Evolutionary conservation across 139 green algal genomes (phyloP).

Genomic region (Spirogloea muscicola): DNA sequence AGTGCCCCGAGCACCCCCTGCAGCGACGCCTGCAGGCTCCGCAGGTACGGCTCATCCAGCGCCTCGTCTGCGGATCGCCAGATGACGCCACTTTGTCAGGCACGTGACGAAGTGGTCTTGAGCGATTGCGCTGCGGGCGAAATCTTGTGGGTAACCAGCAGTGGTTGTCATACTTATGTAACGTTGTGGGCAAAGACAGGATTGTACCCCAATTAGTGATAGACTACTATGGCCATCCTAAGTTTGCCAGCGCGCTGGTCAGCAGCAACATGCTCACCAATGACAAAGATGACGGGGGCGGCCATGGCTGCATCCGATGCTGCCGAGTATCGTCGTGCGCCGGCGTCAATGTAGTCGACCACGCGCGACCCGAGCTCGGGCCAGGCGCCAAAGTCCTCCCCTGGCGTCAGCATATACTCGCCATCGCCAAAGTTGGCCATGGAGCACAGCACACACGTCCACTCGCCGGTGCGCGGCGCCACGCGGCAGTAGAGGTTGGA

Average conservation of each 20-base stretch:
- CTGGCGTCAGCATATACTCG: constrained; percentile 20
- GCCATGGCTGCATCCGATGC: constrained; percentile 36
- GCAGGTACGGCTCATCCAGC: constrained; percentile 7
- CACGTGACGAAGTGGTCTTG: no score
- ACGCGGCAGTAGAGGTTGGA: constrained; percentile 38
- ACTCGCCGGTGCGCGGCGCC: constrained; percentile 19
- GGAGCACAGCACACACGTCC: constrained; percentile 25
- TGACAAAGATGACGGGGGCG: constrained; percentile 17
- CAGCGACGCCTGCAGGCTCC: constrained; percentile 31
- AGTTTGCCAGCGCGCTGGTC: no score
- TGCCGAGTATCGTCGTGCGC: constrained; percentile 13
- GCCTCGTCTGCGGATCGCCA: no score
- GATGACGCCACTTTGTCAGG: no score
- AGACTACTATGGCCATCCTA: no score
- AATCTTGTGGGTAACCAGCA: no score
- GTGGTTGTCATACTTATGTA: no score
- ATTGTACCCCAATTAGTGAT: no score
- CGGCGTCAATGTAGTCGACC: constrained; percentile 38
- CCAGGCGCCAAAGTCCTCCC: constrained; percentile 30
- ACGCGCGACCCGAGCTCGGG: constrained; percentile 23
- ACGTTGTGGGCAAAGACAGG: no score
- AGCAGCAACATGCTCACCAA: no score
- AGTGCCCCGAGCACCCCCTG: constrained; percentile 18
- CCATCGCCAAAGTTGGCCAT: constrained; percentile 22
- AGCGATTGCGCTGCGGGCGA: no score